Base-by-base conservation (phyloP, 2,329 filamentous ascomycete genomes). In the Colletotrichum graminicola region DNA sequence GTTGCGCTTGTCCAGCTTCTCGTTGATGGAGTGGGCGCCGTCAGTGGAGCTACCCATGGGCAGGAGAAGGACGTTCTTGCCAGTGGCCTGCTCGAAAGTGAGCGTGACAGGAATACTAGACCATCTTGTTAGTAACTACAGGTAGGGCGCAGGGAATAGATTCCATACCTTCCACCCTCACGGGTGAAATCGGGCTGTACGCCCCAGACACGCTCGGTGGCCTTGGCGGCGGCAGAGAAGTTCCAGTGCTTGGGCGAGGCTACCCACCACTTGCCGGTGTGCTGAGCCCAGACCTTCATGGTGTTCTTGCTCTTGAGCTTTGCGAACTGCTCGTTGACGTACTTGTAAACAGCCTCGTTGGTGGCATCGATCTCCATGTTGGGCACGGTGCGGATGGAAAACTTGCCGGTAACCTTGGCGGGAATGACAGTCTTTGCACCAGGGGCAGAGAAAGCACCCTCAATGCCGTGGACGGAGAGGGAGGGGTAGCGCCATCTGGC, bases 361-460 rank as follows among this genome's bases (percentile, higher is more conserved):
- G 97, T 97, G 79, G 92, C 90, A 67, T 94, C 91, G 76, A 94
- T 94, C 80, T 98, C 93, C 96, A 99, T 99, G 85, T 99, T 90
- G 64, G 96, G 96, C 29, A 99, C 96, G 45, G 95, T 98, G 76
- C 96, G 92, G 84, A 99, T 98, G 62, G 94, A 97, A 87, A 99
- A 99, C 86, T 99, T 99, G 84, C 96, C 96, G 78, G 92, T 93
- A 69, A 99, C 96, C 87, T 98, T 98, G 78, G 96, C 95, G 3
- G 96, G 96, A 77, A 99, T 99, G 78, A 99, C 96, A 1, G 96
- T 99, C 89, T 99, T 99, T 68, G 95, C 96, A 57, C 96, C 96
- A 7, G 95, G 93, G 2, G 93, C 92, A 55, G 93, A 95, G 86
- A 97, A 99, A 62, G 94, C 96, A 71, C 96, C 96, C 84, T 99